Base-by-base conservation (phyloP, 2,329 filamentous ascomycete species). In the Cladophialophora chaetospira region DNA sequence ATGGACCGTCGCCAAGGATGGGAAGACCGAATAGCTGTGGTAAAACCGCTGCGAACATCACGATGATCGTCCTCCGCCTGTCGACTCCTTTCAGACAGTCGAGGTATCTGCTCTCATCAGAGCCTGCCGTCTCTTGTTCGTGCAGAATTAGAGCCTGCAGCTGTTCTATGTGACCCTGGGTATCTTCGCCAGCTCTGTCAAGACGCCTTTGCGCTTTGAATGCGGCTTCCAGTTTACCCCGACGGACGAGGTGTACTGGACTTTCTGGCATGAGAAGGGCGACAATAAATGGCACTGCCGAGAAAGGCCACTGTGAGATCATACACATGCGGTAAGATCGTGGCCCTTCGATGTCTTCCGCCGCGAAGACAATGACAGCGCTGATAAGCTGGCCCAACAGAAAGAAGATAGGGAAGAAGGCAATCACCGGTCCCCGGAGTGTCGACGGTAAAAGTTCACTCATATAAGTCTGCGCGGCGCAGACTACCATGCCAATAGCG, bases 211-310 rank as follows among this genome's bases (percentile, higher is more conserved):
- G 77, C 11, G 79, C 73, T 55, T 70, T 68, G 57, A 78, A 66
- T 1, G 78, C 75, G 45, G 77, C 66, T 0, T 69, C 68, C 10
- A 74, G 65, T 4, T 67, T 66, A 2, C 69, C 70, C 49, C 73
- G 75, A 2, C 77, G 73, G 1, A 82, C 67, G 1, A 82, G 67
- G 57, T 75, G 81, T 0, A 77, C 71, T 0, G 81, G 81, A 9
- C 75, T 79, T 60, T 83, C 80, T 0, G 80, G 80, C 31, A 82
- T 72, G 42, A 78, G 35, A 28, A 77, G 62, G 0, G 78, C 70
- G 13, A 78, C 65, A n/a, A 75, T 3, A 13, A 81, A 66, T 0
- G 78, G 73, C 1, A 78, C 57, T 4, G 71, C 67, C 0, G 75
- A 74, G 58, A 75, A 77, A 0, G 72, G 67, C 76, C 77, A 79